Base-by-base conservation (phyloP, 176 grass and related monocot genomes). In the Calamus simplicifolius region DNA sequence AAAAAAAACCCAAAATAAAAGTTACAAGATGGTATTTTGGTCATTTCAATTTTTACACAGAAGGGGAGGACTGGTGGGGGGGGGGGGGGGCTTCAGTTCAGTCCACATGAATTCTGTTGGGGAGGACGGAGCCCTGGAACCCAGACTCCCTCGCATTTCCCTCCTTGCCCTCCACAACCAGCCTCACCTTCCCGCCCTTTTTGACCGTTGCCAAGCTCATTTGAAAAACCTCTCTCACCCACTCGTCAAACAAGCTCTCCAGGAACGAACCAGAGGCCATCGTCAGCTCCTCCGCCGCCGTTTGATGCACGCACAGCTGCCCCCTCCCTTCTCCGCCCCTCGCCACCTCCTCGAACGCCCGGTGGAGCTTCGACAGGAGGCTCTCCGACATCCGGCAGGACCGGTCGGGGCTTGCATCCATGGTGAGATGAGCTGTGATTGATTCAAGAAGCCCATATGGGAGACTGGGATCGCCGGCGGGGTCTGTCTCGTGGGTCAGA, bases 81-180 rank as follows among this genome's bases (percentile, higher is more conserved):
- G n/a, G n/a, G n/a, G n/a, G n/a, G n/a, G n/a, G n/a, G n/a, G n/a
- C n/a, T n/a, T n/a, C n/a, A n/a, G 8, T 43, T 43, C 59, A 95
- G 61, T 89, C 85, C 71, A 79, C 69, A 21, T 74, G 61, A 70
- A 96, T 65, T 77, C 70, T 85, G 57, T 59, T 73, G 5, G 86
- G 91, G 48, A 96, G 83, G 57, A 69, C 80, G 3, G 91, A 84
- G 54, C 80, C 83, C 75, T 78, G 70, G 72, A 90, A 96, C 55
- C 85, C 89, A 15, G 72, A 63, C 18, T 63, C 58, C 49, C 50
- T 63, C 50, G 52, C 63, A 62, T 67, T 73, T 51, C 62, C 73
- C 21, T 68, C 38, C 50, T 54, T 68, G 16, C 52, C 67, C 49
- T 74, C 90, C 67, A 49, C 30, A 13, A 1, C 61, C 38, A 64